These are phyloP conservation scores for Porpolomopsis calyptriformis DNA, from an alignment of 768 basidiomycete genomes.

Conservation along the genomic window DNA sequence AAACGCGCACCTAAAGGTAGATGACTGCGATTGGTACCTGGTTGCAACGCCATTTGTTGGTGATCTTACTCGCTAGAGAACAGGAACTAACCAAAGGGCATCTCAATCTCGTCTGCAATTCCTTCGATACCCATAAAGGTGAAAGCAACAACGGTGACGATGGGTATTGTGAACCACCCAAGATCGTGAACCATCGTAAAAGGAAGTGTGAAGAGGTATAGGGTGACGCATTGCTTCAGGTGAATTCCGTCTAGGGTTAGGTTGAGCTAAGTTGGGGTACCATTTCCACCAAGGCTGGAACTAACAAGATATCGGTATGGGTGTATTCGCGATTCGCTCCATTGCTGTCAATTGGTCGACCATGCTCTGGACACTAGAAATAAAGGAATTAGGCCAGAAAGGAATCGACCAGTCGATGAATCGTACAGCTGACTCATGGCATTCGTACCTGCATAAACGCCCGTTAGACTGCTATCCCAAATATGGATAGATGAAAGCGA, in stretches of 20 bases:
- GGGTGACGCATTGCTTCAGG: slow-evolving; percentile 87
- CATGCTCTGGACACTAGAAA: slow-evolving; percentile 59
- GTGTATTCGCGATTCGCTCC: slow-evolving; percentile 87
- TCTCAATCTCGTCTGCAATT: slow-evolving; percentile 90
- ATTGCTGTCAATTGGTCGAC: slow-evolving; percentile 77
- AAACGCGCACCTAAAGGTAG: slow-evolving; percentile 55
- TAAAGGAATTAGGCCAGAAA: slow-evolving; percentile 3
- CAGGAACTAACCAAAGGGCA: slow-evolving; percentile 68
- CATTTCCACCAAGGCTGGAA: slow-evolving; percentile 5
- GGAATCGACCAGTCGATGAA: neutral
- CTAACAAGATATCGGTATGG: slow-evolving; percentile 68
- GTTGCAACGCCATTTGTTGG: neutral
- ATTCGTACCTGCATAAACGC: slow-evolving; percentile 49
- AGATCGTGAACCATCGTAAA: slow-evolving; percentile 76
- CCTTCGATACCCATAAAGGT: slow-evolving; percentile 93
- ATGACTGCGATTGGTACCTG: slow-evolving; percentile 55
- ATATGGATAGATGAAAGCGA: neutral
- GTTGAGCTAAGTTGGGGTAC: neutral
- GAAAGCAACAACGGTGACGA: slow-evolving; percentile 80
- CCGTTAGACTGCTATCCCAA: slow-evolving; percentile 1
- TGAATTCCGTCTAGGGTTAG: slow-evolving; percentile 64
- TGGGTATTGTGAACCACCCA: slow-evolving; percentile 75
- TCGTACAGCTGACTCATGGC: slow-evolving; percentile 59
- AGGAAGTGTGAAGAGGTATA: slow-evolving; percentile 87
- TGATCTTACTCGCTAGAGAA: neutral